Evolutionary conservation across 257 asterid species (phyloP).

Genomic region (Scutellaria galericulata): DNA sequence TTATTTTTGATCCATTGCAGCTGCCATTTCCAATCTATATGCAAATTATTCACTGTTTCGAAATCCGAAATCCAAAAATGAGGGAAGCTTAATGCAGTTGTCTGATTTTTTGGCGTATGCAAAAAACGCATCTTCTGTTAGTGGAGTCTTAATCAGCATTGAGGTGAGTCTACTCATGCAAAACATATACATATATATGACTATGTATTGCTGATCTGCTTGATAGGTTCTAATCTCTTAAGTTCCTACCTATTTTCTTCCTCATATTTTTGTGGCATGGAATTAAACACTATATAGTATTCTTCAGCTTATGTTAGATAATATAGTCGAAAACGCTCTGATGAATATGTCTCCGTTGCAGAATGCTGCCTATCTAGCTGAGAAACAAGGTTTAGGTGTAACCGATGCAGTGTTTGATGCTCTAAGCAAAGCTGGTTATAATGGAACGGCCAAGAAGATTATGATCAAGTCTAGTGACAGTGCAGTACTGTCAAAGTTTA

Average conservation of each 20-base stretch:
- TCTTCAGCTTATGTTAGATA: neutral
- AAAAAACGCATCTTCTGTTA: slow-evolving; percentile 66
- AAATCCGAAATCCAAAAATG: slow-evolving; percentile 57
- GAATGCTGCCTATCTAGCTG: slow-evolving; percentile 83
- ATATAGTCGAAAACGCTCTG: neutral
- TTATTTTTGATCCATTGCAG: slow-evolving; percentile 53
- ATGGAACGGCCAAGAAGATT: slow-evolving; percentile 58
- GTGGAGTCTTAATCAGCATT: slow-evolving; percentile 73
- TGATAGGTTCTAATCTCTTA: neutral
- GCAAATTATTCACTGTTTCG: slow-evolving; percentile 41
- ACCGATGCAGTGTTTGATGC: slow-evolving; percentile 64
- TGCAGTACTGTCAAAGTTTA: slow-evolving; percentile 59
- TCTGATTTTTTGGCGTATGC: slow-evolving; percentile 73
- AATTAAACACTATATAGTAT: neutral
- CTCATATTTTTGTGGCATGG: neutral
- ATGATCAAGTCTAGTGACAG: slow-evolving; percentile 72
- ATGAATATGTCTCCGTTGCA: slow-evolving; percentile 39
- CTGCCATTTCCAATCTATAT: slow-evolving; percentile 61
- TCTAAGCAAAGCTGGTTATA: slow-evolving; percentile 57
- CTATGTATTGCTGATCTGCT: neutral
- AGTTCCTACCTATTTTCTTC: neutral
- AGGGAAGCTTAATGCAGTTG: slow-evolving; percentile 59
- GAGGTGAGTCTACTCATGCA: slow-evolving; percentile 59
- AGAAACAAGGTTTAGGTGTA: slow-evolving; percentile 66
- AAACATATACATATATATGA: neutral